Evolutionary conservation across 345 rosid species (phyloP).

Genomic region (Euphorbia lathyris): DNA sequence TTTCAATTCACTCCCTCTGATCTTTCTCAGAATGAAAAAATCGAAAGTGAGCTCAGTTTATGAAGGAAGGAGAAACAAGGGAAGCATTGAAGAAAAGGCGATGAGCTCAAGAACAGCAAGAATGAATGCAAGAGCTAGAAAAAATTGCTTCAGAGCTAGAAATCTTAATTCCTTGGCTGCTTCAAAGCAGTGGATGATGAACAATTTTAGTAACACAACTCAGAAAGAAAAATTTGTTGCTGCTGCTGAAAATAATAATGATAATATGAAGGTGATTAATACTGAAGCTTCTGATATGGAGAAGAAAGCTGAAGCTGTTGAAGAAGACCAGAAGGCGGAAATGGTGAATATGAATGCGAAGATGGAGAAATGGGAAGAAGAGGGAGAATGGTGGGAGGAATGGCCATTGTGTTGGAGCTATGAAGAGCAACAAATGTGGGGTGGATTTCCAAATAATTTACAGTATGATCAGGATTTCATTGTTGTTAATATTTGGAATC

Average conservation of each 20-base stretch:
- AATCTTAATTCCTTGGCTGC: not conserved
- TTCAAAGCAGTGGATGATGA: not conserved
- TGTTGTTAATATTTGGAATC: not conserved
- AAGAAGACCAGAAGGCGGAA: not conserved
- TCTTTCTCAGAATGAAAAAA: slow-evolving; percentile 15
- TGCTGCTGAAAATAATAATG: not conserved
- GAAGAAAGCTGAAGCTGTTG: not conserved
- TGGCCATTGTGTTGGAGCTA: slow-evolving; percentile 13
- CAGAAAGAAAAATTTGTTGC: not conserved
- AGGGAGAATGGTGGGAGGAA: slow-evolving; percentile 9
- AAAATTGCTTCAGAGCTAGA: not conserved
- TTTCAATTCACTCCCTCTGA: not conserved
- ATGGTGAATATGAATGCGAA: not conserved
- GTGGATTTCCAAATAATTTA: not conserved
- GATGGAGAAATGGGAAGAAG: slow-evolving; percentile 5
- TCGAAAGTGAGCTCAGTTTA: slow-evolving; percentile 21
- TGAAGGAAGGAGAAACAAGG: slow-evolving; percentile 14
- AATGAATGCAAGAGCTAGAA: slow-evolving; percentile 20
- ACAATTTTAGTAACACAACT: not conserved
- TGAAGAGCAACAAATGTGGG: slow-evolving; percentile 13
- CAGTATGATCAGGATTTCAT: not conserved
- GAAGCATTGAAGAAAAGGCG: not conserved
- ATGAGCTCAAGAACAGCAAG: slow-evolving; percentile 13
- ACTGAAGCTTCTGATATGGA: no score
- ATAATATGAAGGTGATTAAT: no score